Base-by-base conservation (phyloP, 78 protist genomes). In the Cavenderia fasciculata region DNA sequence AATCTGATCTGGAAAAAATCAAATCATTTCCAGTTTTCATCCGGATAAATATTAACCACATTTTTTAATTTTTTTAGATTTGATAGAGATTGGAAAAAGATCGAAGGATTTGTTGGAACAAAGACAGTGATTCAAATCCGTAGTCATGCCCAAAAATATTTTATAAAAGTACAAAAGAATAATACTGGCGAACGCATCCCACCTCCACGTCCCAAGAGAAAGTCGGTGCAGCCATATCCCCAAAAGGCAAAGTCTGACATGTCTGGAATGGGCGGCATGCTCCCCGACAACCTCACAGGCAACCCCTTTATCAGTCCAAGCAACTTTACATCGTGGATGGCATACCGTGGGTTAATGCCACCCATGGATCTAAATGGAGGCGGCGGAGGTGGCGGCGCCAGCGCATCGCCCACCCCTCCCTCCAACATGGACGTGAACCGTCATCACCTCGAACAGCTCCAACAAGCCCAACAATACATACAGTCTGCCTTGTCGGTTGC, bases 81-180 rank as follows among this genome's bases (percentile, higher is more conserved):
- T 54, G 95, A 76, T n/a, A 87, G 95, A 54, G 95, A 92, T 86
- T 92, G 95, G 95, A 92, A 86, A 62, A 92, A 86, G 51, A 92
- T 92, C 19, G 95, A 86, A 73, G 41, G 52, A n/a, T 92, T 75
- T 56, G 84, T 92, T 21, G 93, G 93, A 19, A 92, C 93, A 27
- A 92, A 92, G 40, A 92, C 92, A 18, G 92, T 85, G 12, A 84
- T 86, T 57, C 95, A 92, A 31, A 92, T 92, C 16, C 79, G 95
- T 44, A 92, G 95, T 69, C 95, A 92, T 74, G 95, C 95, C 25
- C 95, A 92, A 65, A 92, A 92, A 44, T 85, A 86, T 82, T 92
- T 92, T 61, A 66, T 86, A n/a, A 86, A 74, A 27, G 93, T 92
- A 33, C 75, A 59, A 59, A 87, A 74, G 71, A 87, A 87, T 18